Conservation (phyloP, 2,329 filamentous ascomycete species). For the Colletotrichum lini region DNA sequence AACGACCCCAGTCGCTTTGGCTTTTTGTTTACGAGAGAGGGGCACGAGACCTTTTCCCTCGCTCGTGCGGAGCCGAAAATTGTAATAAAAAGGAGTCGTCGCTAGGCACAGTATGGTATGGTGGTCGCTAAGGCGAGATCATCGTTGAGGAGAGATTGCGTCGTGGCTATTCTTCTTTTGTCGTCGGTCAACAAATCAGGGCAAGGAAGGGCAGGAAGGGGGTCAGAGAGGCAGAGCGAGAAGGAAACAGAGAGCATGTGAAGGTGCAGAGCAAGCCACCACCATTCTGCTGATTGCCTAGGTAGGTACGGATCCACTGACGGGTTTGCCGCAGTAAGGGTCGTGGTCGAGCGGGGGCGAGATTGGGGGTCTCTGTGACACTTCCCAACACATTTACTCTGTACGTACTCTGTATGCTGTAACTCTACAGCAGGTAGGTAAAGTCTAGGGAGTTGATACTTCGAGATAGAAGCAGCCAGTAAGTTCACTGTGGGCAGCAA, state of each 20-base stretch:
- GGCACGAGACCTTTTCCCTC: slow-evolving; percentile 41
- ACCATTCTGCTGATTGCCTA: not conserved
- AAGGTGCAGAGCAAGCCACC: slow-evolving; percentile 21
- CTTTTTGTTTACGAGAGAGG: slow-evolving; percentile 4
- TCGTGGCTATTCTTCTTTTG: slow-evolving; percentile 37
- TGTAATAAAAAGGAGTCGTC: slow-evolving; percentile 2
- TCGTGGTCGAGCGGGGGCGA: slow-evolving; percentile 14
- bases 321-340: slow-evolving; percentile 8
- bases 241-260: slow-evolving; percentile 34
- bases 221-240: not conserved
- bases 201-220: slow-evolving; percentile 13
- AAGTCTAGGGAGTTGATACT: too few relatives aligned
- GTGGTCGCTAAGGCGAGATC: slow-evolving; percentile 12
- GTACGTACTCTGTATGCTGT: not conserved
- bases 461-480: not conserved
- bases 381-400: slow-evolving; percentile 1
- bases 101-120: slow-evolving; percentile 6
- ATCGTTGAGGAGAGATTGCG: slow-evolving; percentile 31
- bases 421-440: too few relatives aligned
- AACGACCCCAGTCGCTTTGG: too few relatives aligned
- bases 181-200: slow-evolving; percentile 35
- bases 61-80: slow-evolving; percentile 33
- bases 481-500: too few relatives aligned
- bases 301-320: too few relatives aligned
- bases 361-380: slow-evolving; percentile 6